Percentiles rank a stretch among this genome's conserved stretches.
Evolutionary conservation across 441 rosid genomes (phyloP).

Genomic region (Viola pubescens): DNA sequence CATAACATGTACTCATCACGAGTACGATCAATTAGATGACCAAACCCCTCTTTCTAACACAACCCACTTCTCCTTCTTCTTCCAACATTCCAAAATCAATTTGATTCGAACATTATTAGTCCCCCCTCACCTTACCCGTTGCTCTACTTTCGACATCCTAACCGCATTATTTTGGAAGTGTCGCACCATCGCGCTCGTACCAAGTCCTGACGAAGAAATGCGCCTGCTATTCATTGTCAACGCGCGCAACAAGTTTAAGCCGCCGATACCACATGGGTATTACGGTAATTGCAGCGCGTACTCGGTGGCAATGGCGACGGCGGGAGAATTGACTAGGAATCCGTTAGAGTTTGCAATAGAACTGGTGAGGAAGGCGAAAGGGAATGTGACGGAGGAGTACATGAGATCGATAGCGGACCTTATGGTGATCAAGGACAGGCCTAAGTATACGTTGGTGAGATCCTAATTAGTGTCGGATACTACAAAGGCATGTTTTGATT

Average conservation of each 20-base stretch:
- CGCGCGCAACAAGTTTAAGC: conserved; percentile 29
- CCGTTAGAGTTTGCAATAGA: conserved; percentile 25
- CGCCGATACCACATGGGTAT: conserved; percentile 34
- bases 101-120: conserved; percentile 20
- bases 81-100: conserved; percentile 24
- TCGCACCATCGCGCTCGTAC: conserved; percentile 38
- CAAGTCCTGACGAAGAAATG: conserved; percentile 34
- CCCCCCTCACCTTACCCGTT: conserved; percentile 21
- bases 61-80: conserved; percentile 37
- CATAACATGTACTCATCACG: conserved; percentile 30
- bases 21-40: conserved; percentile 25
- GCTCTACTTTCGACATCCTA: conserved; percentile 32
- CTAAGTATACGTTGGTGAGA: conserved; percentile 15
- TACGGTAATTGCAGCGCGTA: conserved; percentile 29
- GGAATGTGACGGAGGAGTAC: conserved; percentile 18
- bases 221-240: conserved; percentile 29
- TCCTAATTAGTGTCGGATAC: conserved; percentile 23
- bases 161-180: conserved; percentile 55
- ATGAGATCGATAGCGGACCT: conserved; percentile 29
- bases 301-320: conserved; percentile 15
- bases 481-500: conserved; percentile 19
- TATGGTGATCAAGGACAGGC: conserved; percentile 27
- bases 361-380: conserved; percentile 29
- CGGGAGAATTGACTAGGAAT: conserved; percentile 8
- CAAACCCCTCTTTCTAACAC: conserved; percentile 14